phyloP scores from a whole-genome alignment of 441 rosid species.

The Sinapis alba region DNA sequence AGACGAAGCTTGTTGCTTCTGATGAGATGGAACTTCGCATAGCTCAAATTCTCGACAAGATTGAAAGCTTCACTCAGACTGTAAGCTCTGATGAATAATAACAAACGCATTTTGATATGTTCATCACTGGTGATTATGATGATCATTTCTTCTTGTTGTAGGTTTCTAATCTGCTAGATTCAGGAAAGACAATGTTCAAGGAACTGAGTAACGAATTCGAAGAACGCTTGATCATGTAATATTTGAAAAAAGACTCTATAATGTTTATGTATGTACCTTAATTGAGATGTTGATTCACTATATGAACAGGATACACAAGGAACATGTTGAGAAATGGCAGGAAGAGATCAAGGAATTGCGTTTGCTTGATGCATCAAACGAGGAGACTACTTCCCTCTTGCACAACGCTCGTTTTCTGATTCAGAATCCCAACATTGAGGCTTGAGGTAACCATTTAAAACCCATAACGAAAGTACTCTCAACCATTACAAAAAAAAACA shows the following conservation, averaged over 20 bases:
- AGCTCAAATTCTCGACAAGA: conserved; percentile 61
- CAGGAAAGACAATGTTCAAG: conserved; percentile 75
- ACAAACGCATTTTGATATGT: neutral
- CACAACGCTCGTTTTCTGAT: conserved; percentile 64
- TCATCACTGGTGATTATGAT: neutral
- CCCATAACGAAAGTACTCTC: neutral
- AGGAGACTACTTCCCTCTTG: conserved; percentile 60
- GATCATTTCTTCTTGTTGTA: neutral
- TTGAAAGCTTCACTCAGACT: conserved; percentile 73
- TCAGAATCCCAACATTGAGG: conserved; percentile 54
- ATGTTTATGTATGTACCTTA: neutral
- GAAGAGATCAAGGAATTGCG: conserved; percentile 81
- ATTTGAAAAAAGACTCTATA: conserved; percentile 4
- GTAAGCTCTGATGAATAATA: conserved; percentile 38
- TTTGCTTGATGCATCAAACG: conserved; percentile 73
- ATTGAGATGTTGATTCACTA: conserved; percentile 1
- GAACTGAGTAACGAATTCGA: conserved; percentile 76
- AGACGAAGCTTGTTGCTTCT: conserved; percentile 52
- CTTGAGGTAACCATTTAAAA: conserved; percentile 43
- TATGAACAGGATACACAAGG: conserved; percentile 72
- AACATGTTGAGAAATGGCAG: conserved; percentile 86
- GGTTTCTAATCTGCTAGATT: conserved; percentile 73
- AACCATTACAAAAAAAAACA: neutral
- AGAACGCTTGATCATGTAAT: conserved; percentile 69
- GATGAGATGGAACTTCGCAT: conserved; percentile 75